Evolutionary conservation across 2,329 filamentous ascomycete genomes (phyloP).

Genomic region (Piedraia hortae): DNA sequence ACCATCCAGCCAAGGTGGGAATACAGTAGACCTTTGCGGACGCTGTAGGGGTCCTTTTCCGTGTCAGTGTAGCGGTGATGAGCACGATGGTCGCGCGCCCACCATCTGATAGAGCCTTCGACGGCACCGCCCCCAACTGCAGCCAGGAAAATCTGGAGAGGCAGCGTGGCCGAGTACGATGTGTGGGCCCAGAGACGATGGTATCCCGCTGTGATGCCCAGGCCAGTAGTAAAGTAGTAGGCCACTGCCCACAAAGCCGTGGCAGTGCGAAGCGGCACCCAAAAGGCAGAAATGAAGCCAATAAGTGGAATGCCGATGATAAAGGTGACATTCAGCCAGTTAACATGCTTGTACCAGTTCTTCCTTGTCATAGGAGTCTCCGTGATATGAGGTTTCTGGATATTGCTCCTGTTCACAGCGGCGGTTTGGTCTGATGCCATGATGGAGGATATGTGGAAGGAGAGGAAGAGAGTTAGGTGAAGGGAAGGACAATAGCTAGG

Average conservation of each 20-base stretch:
- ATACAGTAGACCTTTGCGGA: conserved; percentile 66
- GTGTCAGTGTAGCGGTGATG: conserved; percentile 85
- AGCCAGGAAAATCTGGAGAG: conserved; percentile 58
- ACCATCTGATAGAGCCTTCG: conserved; percentile 69
- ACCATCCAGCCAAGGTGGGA: conserved; percentile 77
- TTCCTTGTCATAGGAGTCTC: conserved; percentile 51
- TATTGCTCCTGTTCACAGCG: conserved; percentile 25
- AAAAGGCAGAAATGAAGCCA: conserved; percentile 48
- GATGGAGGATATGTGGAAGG: too few species aligned
- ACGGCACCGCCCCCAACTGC: conserved; percentile 59
- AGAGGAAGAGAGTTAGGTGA: too few species aligned
- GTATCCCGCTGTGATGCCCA: conserved; percentile 27
- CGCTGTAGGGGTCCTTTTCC: conserved; percentile 74
- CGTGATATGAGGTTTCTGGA: conserved; percentile 62
- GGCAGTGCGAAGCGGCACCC: conserved; percentile 44
- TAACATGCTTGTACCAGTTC: conserved; percentile 82
- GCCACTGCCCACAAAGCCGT: conserved; percentile 45
- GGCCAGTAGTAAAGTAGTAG: conserved; percentile 54
- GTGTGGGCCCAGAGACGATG: conserved; percentile 70
- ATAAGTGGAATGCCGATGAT: conserved; percentile 51
- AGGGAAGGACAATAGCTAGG: too few species aligned
- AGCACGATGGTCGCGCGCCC: conserved; percentile 62
- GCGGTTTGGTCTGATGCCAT: too few species aligned
- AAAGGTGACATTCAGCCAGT: conserved; percentile 71
- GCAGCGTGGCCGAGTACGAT: conserved; percentile 50